A percentile compares a stretch with the other conserved stretches of the same genome.
These are phyloP conservation scores for Kodamaea nitidulidarum DNA, from an alignment of 805 yeast genomes.

Conservation along the genomic window DNA sequence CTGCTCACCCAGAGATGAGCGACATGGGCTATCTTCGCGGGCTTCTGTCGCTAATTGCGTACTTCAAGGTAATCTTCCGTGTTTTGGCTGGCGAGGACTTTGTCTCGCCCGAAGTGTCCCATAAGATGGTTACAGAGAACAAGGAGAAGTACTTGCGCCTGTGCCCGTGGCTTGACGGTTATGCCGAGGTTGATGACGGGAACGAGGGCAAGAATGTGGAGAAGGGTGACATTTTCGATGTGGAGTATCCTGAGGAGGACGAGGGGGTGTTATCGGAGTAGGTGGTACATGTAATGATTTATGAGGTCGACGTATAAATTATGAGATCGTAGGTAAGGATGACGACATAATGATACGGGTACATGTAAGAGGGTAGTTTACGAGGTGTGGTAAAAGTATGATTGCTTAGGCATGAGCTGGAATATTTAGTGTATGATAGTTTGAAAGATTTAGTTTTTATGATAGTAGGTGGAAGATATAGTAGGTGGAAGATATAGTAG, in stretches of 20 bases:
- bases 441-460: too few relatives aligned
- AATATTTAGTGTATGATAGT: too few relatives aligned
- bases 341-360: too few relatives aligned
- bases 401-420: too few relatives aligned
- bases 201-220: slow-evolving; percentile 10
- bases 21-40: slow-evolving; percentile 90
- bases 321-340: not conserved
- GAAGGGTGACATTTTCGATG: slow-evolving; percentile 20
- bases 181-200: slow-evolving; percentile 21
- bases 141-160: slow-evolving; percentile 13
- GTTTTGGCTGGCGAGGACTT: slow-evolving; percentile 45
- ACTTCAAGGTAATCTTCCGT: slow-evolving; percentile 58
- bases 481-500: too few relatives aligned
- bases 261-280: slow-evolving; percentile 13
- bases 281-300: not conserved
- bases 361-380: too few relatives aligned
- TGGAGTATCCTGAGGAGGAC: slow-evolving; percentile 16
- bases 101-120: slow-evolving; percentile 18
- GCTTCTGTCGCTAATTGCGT: slow-evolving; percentile 61
- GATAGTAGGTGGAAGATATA: too few relatives aligned
- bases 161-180: slow-evolving; percentile 33
- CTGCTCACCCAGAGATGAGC: slow-evolving; percentile 55
- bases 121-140: slow-evolving; percentile 12
- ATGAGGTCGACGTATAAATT: too few relatives aligned
- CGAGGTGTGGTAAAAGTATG: too few relatives aligned